Percentiles rank a stretch among this genome's conserved stretches.
phyloP scores from a whole-genome alignment of 1,139 yeast genomes.

The Hansenula lynferdii region DNA sequence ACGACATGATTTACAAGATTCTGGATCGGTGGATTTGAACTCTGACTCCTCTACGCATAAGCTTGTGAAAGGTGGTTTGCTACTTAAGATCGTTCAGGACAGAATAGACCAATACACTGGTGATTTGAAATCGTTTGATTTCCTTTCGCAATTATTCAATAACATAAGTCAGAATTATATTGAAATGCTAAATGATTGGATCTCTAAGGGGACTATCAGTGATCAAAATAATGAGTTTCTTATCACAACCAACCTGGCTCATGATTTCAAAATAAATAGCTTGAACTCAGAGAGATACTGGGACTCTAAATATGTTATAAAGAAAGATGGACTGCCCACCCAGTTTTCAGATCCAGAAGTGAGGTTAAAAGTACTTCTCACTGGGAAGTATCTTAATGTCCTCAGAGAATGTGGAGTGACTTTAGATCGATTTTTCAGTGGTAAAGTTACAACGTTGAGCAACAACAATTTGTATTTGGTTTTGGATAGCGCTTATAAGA shows the following conservation, averaged over 20 bases:
- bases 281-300: constrained; percentile 72
- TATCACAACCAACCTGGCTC: constrained; percentile 38
- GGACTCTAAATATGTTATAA: constrained; percentile 76
- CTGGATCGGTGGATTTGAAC: constrained; percentile 41
- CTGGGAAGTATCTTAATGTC: constrained; percentile 84
- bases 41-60: constrained; percentile 51
- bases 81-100: constrained; percentile 56
- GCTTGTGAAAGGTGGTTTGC: constrained; percentile 64
- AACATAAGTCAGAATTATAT: constrained; percentile 63
- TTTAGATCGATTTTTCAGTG: constrained; percentile 17
- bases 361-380: constrained; percentile 62
- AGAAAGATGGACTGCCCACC: constrained; percentile 70
- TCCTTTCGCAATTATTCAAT: constrained; percentile 49
- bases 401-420: constrained; percentile 39
- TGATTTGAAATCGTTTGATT: constrained; percentile 50
- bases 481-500: constrained; percentile 56
- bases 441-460: constrained; percentile 40
- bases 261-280: constrained; percentile 34
- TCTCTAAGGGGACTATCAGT: constrained; percentile 63
- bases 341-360: constrained; percentile 54
- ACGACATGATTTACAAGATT: constrained; percentile 36
- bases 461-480: constrained; percentile 55
- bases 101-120: constrained; percentile 60
- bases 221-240: constrained; percentile 87
- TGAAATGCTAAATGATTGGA: constrained; percentile 71